Percentiles rank a stretch among this genome's conserved stretches.
phyloP scores from a whole-genome alignment of 805 yeast species.

The Cyberlindnera xylosilytica region DNA sequence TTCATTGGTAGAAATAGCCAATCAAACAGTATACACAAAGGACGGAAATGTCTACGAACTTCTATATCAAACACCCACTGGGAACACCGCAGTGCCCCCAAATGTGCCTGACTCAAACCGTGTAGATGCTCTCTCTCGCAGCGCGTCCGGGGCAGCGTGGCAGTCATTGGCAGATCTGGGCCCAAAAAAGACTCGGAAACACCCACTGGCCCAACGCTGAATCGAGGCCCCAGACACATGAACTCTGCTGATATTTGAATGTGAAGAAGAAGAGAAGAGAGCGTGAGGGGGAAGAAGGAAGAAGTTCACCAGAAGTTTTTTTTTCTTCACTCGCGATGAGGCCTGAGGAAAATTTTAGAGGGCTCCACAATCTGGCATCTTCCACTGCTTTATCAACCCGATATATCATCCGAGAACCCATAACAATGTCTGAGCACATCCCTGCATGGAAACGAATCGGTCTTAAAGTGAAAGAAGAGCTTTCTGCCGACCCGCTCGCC shows the following conservation, averaged over 20 bases:
- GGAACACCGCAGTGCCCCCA: slow-evolving; percentile 1
- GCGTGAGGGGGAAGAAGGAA: not conserved
- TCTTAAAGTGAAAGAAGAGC: slow-evolving; percentile 50
- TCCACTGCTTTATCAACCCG: too few relatives aligned
- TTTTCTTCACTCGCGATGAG: slow-evolving; percentile 1
- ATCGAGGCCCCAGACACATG: not conserved
- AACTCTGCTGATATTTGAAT: slow-evolving; percentile 26
- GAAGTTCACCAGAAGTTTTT: slow-evolving; percentile 3
- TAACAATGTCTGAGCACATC: slow-evolving; percentile 31
- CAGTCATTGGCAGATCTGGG: not conserved
- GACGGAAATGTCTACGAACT: slow-evolving; percentile 28
- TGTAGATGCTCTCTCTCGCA: slow-evolving; percentile 29
- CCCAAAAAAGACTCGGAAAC: not conserved
- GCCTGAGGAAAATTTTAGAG: slow-evolving; percentile 11
- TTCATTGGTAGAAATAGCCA: too few relatives aligned
- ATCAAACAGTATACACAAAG: not conserved
- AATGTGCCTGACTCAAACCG: slow-evolving; percentile 32
- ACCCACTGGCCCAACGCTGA: not conserved
- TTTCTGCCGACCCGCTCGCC: slow-evolving; percentile 43
- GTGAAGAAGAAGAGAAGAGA: slow-evolving; percentile 10
- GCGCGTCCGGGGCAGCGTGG: slow-evolving; percentile 6
- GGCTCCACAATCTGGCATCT: not conserved
- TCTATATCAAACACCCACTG: slow-evolving; percentile 32
- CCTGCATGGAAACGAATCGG: slow-evolving; percentile 89
- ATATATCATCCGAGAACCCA: too few relatives aligned